Evolutionary conservation across 2,329 filamentous ascomycete genomes (phyloP), one percentile per base, ranked within the genome.

Genomic region (Hortaea werneckii): DNA sequence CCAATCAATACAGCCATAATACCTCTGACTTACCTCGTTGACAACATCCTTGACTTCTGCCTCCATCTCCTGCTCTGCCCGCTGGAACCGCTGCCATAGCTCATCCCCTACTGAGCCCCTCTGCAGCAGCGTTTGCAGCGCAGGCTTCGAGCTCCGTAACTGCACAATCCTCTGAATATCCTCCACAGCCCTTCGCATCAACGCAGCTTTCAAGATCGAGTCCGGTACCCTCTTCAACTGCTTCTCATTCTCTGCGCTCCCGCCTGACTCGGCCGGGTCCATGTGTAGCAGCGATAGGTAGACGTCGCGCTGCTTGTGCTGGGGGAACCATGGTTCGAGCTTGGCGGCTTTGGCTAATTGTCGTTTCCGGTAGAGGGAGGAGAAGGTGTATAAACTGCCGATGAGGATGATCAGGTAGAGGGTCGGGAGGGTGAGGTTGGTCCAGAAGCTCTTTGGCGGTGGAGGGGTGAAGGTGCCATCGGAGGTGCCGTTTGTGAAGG

Each of bases 1-100:
- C 9, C 8, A 8, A 28, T 27, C 13, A 26, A 27, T 8, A 13
- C 30, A 40, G 20, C 20, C 4, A 10, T 6, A 20, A 20, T 34
- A 20, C 29, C 12, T 7, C 32, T 10, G 9, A 57, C 75, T 51
- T 66, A 94, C 88, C 81, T 96, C 90, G 58, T 82, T 79, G 30
- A 96, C 88, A 26, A 96, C 90, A 67, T 98, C 92, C 58, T 87
- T 80, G 50, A 98, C 75, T 69, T 98, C 92, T 55, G 88, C 87
- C 70, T 98, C 89, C 74, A 96, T 94, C 69, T 98, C 92, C 72
- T 94, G 89, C 77, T 98, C 92, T 0, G 90, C 92, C 42, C 87
- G 78, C 67, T 82, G 69, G 67, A 96, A 95, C 35, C 90, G 77
- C 72, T 95, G 87, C 85, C 88, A 95, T 56, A 98, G 69, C 66